Evolutionary conservation across 192 early-diverging fungal species (phyloP).

Genomic region (Oehlia diaphana): DNA sequence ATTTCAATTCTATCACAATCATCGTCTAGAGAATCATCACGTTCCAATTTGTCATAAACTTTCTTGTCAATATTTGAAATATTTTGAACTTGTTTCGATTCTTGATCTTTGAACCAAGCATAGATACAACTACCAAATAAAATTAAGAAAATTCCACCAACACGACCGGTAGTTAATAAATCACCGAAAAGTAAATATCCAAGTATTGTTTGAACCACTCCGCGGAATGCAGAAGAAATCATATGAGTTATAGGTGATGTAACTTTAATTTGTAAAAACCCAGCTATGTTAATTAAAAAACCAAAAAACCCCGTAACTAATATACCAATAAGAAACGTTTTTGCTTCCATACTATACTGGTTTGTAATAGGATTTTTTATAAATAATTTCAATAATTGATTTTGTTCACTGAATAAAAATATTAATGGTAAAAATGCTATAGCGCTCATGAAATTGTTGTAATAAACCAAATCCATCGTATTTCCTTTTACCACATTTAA

Average conservation of each 20-base stretch:
- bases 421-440: constrained; percentile 48
- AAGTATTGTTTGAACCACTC: constrained; percentile 48
- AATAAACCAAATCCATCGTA: constrained; percentile 60
- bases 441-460: constrained; percentile 58
- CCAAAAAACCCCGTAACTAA: constrained; percentile 55
- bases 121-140: constrained; percentile 38
- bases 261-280: constrained; percentile 64
- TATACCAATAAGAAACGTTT: constrained; percentile 36
- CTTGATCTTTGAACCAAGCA: constrained; percentile 40
- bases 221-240: constrained; percentile 58
- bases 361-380: background rate
- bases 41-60: constrained; percentile 1
- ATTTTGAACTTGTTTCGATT: background rate
- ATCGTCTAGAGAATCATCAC: background rate
- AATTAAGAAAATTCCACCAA: constrained; percentile 40
- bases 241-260: constrained; percentile 62
- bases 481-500: constrained; percentile 46
- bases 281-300: constrained; percentile 62
- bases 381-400: constrained; percentile 14
- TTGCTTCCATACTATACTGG: constrained; percentile 1
- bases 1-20: background rate
- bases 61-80: background rate
- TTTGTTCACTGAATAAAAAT: constrained; percentile 45
- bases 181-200: constrained; percentile 40
- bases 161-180: constrained; percentile 38